Evolutionary conservation across 257 asterid species (phyloP).

Genomic region (Prunella vulgaris): DNA sequence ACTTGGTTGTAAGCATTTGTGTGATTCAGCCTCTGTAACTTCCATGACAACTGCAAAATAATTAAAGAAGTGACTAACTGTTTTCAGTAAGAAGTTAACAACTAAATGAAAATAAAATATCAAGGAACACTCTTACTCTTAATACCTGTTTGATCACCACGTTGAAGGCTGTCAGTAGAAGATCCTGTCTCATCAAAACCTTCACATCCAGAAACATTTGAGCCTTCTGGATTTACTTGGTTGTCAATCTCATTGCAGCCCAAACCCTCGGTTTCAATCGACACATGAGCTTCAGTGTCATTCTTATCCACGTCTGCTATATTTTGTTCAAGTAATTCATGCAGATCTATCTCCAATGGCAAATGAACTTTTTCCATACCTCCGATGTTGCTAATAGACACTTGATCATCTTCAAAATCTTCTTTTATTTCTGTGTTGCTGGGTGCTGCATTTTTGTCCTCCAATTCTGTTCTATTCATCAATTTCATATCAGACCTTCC

Average conservation of each 20-base stretch:
- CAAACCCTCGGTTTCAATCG: conserved; percentile 13
- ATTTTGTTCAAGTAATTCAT: conserved; percentile 13
- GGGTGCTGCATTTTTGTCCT: conserved; percentile 11
- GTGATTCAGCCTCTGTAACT: conserved; percentile 22
- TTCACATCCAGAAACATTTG: conserved; percentile 10
- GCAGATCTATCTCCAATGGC: conserved; percentile 10
- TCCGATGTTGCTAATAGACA: conserved; percentile 12
- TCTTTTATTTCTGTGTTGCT: conserved; percentile 1
- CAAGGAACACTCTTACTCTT: conserved; percentile 21
- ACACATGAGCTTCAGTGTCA: conserved; percentile 15
- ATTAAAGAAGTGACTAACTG: background rate
- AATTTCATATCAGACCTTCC: conserved; percentile 11
- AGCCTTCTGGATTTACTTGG: background rate
- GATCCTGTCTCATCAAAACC: conserved; percentile 9
- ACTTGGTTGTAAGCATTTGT: background rate
- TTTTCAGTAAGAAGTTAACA: background rate
- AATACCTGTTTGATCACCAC: conserved; percentile 21
- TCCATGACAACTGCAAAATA: conserved; percentile 27
- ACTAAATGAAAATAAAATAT: conserved; percentile 1
- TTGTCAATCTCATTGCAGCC: background rate
- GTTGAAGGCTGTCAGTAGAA: background rate
- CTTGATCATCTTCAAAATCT: conserved; percentile 3
- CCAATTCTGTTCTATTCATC: conserved; percentile 12
- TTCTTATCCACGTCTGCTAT: conserved; percentile 12
- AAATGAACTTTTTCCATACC: conserved; percentile 8